Base-by-base conservation (phyloP, 257 asterid genomes). In the Solanum habrochaites region DNA sequence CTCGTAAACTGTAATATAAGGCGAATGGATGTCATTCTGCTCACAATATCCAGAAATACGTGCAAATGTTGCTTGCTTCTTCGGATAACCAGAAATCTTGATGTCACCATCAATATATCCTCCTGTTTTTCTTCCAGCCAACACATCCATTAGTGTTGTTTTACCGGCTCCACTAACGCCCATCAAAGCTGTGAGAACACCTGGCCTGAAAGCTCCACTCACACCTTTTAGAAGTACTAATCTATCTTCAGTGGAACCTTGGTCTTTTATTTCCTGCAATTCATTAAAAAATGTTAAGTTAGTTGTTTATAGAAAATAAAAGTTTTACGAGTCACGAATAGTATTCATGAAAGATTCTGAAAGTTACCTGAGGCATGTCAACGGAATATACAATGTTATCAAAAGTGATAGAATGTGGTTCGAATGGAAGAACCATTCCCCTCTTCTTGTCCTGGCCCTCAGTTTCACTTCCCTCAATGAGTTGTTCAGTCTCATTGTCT, bases 341-440 rank as follows among this genome's bases (percentile, higher is more conserved):
- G 1, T 47, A 20, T n/a, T 37, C 4, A 2, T 12, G 13, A 32
- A 49, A 67, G 12, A 18, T 39, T 84, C 78, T 14, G 42, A 6
- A 42, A 88, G 90, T 40, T 88, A 94, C 98, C 78, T 88, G 87
- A 80, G 99, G 99, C 99, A 96, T 96, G 91, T 95, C 99, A 5
- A 96, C 99, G 0, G 98, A 94, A 83, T 96, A 96, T 86, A 73
- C 84, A 40, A 96, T 21, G 18, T 95, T 91, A 23, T 95, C 97
- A 60, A 96, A 96, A 7, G 98, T 94, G 84, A 96, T 90, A 25
- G 95, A 94, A 88, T 96, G 98, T 1, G 99, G 98, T 86, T 93
- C 98, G 71, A 95, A 96, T 47, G 98, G 99, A 90, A 96, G 98
- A 88, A 96, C 91, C 98, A 95, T 93, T 89, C 98, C 98, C 84